Conservation (phyloP, 352 stramenopile genomes). For the Poterioochromonas sp. region DNA sequence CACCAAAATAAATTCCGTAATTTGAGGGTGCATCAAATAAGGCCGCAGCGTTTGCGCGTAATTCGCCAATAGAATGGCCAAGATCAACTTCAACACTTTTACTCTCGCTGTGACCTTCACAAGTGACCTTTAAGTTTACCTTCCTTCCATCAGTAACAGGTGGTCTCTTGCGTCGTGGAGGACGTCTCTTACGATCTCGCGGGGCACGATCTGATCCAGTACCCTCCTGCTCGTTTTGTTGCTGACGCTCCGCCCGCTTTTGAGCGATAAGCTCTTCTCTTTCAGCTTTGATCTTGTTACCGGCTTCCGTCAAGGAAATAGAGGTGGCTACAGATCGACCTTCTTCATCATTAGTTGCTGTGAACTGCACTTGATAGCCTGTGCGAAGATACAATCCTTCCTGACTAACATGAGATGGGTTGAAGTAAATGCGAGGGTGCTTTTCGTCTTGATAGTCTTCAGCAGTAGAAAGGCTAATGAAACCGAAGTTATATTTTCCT, state of each 20-base stretch:
- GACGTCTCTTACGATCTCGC: too few relatives aligned
- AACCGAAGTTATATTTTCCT: neutral
- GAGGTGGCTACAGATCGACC: neutral
- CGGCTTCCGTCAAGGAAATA: neutral
- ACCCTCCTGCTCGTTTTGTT: too few relatives aligned
- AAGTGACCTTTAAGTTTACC: too few relatives aligned
- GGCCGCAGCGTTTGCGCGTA: too few relatives aligned
- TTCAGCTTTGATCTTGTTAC: neutral
- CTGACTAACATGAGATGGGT: neutral
- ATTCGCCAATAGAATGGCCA: too few relatives aligned
- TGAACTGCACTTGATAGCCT: neutral
- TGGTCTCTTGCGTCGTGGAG: too few relatives aligned
- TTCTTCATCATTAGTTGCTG: neutral
- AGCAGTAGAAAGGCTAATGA: neutral
- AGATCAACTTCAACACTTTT: too few relatives aligned
- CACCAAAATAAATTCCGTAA: too few relatives aligned
- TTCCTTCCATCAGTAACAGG: too few relatives aligned
- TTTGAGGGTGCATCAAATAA: too few relatives aligned
- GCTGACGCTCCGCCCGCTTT: neutral
- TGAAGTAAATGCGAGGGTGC: neutral
- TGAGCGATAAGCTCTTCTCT: neutral
- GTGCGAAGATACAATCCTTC: neutral
- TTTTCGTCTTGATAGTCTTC: neutral
- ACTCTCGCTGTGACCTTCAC: too few relatives aligned
- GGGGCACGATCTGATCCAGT: too few relatives aligned